Conservation (phyloP, 495 filamentous ascomycete genomes). For the Cercophora scortea region DNA sequence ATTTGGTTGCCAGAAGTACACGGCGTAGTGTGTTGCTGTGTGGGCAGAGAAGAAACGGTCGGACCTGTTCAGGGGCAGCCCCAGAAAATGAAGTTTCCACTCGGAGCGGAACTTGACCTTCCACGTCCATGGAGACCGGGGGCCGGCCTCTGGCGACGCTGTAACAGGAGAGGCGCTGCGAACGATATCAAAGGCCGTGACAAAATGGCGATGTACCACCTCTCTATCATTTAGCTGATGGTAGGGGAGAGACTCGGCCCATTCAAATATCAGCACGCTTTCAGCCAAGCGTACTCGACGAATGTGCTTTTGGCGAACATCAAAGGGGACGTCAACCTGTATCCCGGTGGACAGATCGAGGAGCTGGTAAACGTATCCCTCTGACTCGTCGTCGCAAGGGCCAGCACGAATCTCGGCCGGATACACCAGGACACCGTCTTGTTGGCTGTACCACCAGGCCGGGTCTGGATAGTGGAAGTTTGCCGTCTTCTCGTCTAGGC, state of each 20-base stretch:
- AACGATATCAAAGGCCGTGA: constrained; percentile 51
- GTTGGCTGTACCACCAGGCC: constrained; percentile 50
- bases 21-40: constrained; percentile 53
- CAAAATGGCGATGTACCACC: constrained; percentile 55
- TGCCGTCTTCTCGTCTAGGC: constrained; percentile 33
- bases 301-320: constrained; percentile 44
- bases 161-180: constrained; percentile 6
- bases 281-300: constrained; percentile 51
- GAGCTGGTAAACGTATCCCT: constrained; percentile 37
- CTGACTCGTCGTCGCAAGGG: background rate
- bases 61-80: constrained; percentile 49
- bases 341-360: constrained; percentile 45
- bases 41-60: constrained; percentile 62
- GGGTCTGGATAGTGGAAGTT: constrained; percentile 46
- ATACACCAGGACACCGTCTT: constrained; percentile 52
- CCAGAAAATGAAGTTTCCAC: constrained; percentile 59
- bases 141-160: background rate
- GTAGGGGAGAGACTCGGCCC: constrained; percentile 53
- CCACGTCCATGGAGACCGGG: constrained; percentile 27
- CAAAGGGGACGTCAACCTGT: constrained; percentile 46
- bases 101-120: constrained; percentile 51
- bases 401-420: constrained; percentile 17
- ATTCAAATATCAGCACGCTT: constrained; percentile 54
- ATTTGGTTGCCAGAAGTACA: constrained; percentile 62
- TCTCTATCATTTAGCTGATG: constrained; percentile 53